Percentiles rank a stretch among this genome's conserved stretches.
phyloP scores from a whole-genome alignment of 1,284 basidiomycete species.

The Cystobasidium sp. region DNA sequence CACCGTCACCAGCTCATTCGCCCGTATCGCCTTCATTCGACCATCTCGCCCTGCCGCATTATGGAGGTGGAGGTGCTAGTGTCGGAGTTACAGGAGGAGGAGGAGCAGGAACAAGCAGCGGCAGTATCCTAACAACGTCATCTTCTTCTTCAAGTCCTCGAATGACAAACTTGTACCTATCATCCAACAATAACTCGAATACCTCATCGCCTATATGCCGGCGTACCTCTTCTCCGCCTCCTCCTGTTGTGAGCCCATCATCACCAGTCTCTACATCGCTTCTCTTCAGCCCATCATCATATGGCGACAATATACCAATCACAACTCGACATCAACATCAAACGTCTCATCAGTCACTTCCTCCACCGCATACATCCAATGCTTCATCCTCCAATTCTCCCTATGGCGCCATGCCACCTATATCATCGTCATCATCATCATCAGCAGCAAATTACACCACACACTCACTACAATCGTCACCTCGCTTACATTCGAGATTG shows the following conservation, averaged over 20 bases:
- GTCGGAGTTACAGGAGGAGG: slow-evolving; percentile 10
- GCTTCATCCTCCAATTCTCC: background rate
- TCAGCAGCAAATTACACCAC: slow-evolving; percentile 19
- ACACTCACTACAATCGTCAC: slow-evolving; percentile 8
- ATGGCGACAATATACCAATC: background rate
- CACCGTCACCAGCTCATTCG: slow-evolving; percentile 8
- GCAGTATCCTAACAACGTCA: background rate
- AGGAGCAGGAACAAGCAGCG: background rate
- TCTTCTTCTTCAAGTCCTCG: background rate
- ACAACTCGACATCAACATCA: slow-evolving; percentile 16
- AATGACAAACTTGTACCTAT: background rate
- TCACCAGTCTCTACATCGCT: slow-evolving; percentile 14
- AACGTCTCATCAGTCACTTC: background rate
- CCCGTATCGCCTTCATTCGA: slow-evolving; percentile 8
- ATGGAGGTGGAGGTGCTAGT: background rate
- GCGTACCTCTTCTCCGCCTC: background rate
- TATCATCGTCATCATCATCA: background rate
- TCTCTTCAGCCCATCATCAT: slow-evolving; percentile 15
- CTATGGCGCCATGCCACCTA: too few relatives aligned
- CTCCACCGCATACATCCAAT: background rate
- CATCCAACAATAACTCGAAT: background rate
- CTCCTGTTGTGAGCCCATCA: background rate
- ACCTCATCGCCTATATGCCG: background rate
- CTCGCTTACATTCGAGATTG: slow-evolving; percentile 25
- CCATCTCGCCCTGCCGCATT: slow-evolving; percentile 10